Base-by-base conservation (phyloP, 2,329 filamentous ascomycete genomes). In the Cercospora janseana region DNA sequence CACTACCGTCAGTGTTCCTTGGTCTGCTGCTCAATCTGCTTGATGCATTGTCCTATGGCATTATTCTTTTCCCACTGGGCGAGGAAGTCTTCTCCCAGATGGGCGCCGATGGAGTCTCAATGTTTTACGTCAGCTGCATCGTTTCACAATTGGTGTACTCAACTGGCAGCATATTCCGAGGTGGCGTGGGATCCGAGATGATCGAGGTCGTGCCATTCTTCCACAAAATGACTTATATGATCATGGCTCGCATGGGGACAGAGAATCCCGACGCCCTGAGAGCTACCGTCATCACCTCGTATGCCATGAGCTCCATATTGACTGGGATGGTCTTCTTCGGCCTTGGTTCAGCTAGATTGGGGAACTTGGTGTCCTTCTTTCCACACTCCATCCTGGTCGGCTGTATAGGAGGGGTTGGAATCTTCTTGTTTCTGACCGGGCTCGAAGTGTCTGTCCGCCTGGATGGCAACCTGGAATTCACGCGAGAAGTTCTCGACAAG, bases 131-230 rank as follows among this genome's bases (percentile, higher is more conserved):
- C 60, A 96, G 91, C 76, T 96, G 91, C 50, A 95, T 98, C 56
- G 80, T 97, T 31, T 87, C 93, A 0, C 93, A 98, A 67, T 70
- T 98, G 44, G 87, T 89, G 12, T 97, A 92, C 67, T 96, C 92
- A 0, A 84, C 83, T 3, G 87, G 89, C 0, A 96, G 91, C 63
- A 83, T 88, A 26, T 98, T 98, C 73, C 86, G 81, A 59, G 92
- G 93, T 12, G 90, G 88, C 3, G 83, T 98, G 52, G 93, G 93
- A 4, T 97, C 93, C 2, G 93, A 98, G 69, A 85, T 98, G 83
- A 98, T 97, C 59, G 93, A 98, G 72, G 92, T 97, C 1, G 92
- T 98, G 1, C 93, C 92, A 0, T 98, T 98, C 72, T 97, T 98
- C 68, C 93, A 98, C 72, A 95, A 92, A 64, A 98, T 98, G 92